phyloP scores from a whole-genome alignment of 257 asterid genomes.

The Ajuga chamaepitys region DNA sequence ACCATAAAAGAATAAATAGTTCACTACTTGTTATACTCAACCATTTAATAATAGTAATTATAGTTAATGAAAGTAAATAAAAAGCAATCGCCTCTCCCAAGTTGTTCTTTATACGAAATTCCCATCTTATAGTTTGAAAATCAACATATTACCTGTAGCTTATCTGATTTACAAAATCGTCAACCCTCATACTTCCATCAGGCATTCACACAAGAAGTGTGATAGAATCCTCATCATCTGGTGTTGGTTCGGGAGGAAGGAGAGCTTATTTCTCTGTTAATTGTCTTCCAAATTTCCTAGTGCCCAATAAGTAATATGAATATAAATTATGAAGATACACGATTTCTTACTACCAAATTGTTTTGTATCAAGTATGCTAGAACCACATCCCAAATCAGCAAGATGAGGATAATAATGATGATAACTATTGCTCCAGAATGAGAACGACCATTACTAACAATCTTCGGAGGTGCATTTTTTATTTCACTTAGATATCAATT shows the following conservation, averaged over 20 bases:
- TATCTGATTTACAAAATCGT: constrained; percentile 81
- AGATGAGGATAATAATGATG: neutral
- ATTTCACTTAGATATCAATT: neutral
- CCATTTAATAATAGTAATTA: neutral
- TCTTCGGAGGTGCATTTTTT: neutral
- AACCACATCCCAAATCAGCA: neutral
- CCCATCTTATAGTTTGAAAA: neutral
- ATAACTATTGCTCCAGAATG: neutral
- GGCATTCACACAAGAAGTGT: constrained; percentile 94
- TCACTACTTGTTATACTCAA: neutral
- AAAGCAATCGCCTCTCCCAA: neutral
- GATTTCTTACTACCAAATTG: too few species aligned
- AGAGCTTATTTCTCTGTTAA: constrained; percentile 86
- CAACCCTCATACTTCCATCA: constrained; percentile 95
- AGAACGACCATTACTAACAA: neutral
- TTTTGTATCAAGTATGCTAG: neutral
- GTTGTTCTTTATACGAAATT: neutral
- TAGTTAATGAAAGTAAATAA: neutral
- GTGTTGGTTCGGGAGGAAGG: constrained; percentile 83
- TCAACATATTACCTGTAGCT: constrained; percentile 57
- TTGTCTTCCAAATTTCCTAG: constrained; percentile 86
- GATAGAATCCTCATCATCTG: constrained; percentile 72
- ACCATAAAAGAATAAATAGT: neutral
- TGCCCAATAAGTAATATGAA: neutral
- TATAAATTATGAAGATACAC: too few species aligned